Evolutionary conservation across 495 filamentous ascomycete species (phyloP).

Genomic region (Hyaloscypha variabilis): DNA sequence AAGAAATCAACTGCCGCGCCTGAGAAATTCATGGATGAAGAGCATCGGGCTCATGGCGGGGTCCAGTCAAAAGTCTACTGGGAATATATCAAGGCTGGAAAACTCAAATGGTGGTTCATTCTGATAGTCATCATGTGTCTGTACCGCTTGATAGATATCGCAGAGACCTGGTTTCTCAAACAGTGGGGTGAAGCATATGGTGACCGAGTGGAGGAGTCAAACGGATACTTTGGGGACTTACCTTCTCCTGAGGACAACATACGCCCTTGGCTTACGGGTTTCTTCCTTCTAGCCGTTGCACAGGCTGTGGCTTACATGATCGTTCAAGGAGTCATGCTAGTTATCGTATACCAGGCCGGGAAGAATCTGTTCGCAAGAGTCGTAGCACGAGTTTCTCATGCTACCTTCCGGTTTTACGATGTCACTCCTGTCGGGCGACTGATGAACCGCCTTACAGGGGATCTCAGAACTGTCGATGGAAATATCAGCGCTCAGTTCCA

Average conservation of each 20-base stretch:
- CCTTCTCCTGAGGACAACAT: slow-evolving; percentile 70
- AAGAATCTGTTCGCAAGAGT: slow-evolving; percentile 69
- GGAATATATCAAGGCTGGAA: slow-evolving; percentile 80
- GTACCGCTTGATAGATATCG: slow-evolving; percentile 61
- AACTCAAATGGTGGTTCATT: slow-evolving; percentile 68
- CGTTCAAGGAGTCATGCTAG: slow-evolving; percentile 61
- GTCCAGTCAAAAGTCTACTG: slow-evolving; percentile 77
- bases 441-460: slow-evolving; percentile 85
- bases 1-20: slow-evolving; percentile 57
- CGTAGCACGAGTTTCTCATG: slow-evolving; percentile 69
- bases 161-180: slow-evolving; percentile 80
- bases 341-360: slow-evolving; percentile 76
- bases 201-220: slow-evolving; percentile 17
- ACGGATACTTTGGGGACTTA: slow-evolving; percentile 54
- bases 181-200: slow-evolving; percentile 80
- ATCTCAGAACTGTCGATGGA: slow-evolving; percentile 82
- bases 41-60: slow-evolving; percentile 73
- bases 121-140: slow-evolving; percentile 60
- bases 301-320: slow-evolving; percentile 58
- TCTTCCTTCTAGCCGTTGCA: slow-evolving; percentile 60
- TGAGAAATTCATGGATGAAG: slow-evolving; percentile 82
- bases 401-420: slow-evolving; percentile 87
- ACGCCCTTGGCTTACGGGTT: slow-evolving; percentile 70
- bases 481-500: slow-evolving; percentile 73
- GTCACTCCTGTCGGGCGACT: slow-evolving; percentile 80